phyloP scores from a whole-genome alignment of 495 filamentous ascomycete genomes.

The Opeltia flavorubescens region DNA sequence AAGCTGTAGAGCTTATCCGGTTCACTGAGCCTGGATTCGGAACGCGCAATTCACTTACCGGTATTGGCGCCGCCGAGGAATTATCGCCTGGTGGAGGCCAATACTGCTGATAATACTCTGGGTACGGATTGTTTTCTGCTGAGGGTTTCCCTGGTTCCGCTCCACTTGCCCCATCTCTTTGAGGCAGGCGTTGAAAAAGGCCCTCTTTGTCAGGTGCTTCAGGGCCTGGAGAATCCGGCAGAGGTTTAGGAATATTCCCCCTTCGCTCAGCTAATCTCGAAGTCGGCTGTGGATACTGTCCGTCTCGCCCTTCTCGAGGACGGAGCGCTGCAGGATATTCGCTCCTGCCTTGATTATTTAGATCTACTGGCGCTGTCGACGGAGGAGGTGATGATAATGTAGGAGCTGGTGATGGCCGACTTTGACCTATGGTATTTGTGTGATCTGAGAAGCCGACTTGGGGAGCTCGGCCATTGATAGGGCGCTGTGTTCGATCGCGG shows the following conservation, averaged over 20 bases:
- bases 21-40: slow-evolving; percentile 46
- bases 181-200: slow-evolving; percentile 46
- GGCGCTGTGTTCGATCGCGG: slow-evolving; percentile 31
- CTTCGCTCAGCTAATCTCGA: slow-evolving; percentile 54
- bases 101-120: slow-evolving; percentile 51
- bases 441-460: slow-evolving; percentile 10
- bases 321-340: slow-evolving; percentile 34
- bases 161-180: slow-evolving; percentile 18
- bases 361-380: slow-evolving; percentile 21
- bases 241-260: slow-evolving; percentile 58
- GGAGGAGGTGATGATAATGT: slow-evolving; percentile 21
- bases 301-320: slow-evolving; percentile 32
- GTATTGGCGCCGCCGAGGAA: slow-evolving; percentile 13
- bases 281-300: slow-evolving; percentile 27
- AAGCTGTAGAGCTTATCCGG: slow-evolving; percentile 74
- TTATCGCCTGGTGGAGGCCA: slow-evolving; percentile 42
- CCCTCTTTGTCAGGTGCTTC: slow-evolving; percentile 56
- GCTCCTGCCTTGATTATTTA: slow-evolving; percentile 11
- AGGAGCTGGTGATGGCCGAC: slow-evolving; percentile 14
- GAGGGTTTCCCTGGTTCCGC: slow-evolving; percentile 2
- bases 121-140: slow-evolving; percentile 28
- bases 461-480: slow-evolving; percentile 16
- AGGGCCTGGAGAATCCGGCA: slow-evolving; percentile 63
- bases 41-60: slow-evolving; percentile 24
- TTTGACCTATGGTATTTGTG: slow-evolving; percentile 13